A percentile compares a stretch with the other conserved stretches of the same genome.
Conservation (phyloP, 2,329 filamentous ascomycete species). For the Cephalotrichum gorgonifer region DNA sequence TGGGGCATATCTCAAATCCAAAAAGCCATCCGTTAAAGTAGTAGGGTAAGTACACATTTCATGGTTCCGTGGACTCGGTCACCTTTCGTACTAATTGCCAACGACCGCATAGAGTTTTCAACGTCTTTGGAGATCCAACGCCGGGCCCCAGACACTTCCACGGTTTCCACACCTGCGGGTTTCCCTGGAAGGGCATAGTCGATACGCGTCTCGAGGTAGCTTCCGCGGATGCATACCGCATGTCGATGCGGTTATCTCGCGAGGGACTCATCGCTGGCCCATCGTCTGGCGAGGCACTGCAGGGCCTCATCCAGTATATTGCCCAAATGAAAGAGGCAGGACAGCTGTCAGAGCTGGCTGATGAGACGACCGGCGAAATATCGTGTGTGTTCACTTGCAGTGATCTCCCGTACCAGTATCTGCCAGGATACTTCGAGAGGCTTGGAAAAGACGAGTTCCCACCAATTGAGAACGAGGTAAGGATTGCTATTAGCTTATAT, state of each 20-base stretch:
- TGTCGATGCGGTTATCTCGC: constrained; percentile 44
- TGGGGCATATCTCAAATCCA: neutral
- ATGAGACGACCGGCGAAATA: constrained; percentile 31
- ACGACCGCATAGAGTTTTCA: constrained; percentile 1
- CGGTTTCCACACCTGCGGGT: constrained; percentile 15
- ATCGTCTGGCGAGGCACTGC: constrained; percentile 47
- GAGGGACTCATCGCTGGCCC: constrained; percentile 51
- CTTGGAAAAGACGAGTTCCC: constrained; percentile 36
- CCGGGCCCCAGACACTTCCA: constrained; percentile 1
- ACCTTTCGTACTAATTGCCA: too few species aligned
- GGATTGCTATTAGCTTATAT: too few species aligned
- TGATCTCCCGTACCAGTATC: constrained; percentile 53
- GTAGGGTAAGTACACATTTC: neutral
- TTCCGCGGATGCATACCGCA: constrained; percentile 38
- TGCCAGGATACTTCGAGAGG: constrained; percentile 49
- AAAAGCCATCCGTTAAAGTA: constrained; percentile 19
- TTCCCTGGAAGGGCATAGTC: constrained; percentile 44
- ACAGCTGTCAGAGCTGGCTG: constrained; percentile 33
- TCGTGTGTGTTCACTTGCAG: constrained; percentile 50
- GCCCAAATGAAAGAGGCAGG: constrained; percentile 38
- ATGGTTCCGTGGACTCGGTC: neutral
- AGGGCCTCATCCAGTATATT: constrained; percentile 10
- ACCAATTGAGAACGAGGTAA: constrained; percentile 21
- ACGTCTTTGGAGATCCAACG: constrained; percentile 3
- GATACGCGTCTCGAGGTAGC: constrained; percentile 46